These are phyloP conservation scores for Eucalyptus melliodora DNA, from an alignment of 345 rosid genomes.

Conservation along the genomic window DNA sequence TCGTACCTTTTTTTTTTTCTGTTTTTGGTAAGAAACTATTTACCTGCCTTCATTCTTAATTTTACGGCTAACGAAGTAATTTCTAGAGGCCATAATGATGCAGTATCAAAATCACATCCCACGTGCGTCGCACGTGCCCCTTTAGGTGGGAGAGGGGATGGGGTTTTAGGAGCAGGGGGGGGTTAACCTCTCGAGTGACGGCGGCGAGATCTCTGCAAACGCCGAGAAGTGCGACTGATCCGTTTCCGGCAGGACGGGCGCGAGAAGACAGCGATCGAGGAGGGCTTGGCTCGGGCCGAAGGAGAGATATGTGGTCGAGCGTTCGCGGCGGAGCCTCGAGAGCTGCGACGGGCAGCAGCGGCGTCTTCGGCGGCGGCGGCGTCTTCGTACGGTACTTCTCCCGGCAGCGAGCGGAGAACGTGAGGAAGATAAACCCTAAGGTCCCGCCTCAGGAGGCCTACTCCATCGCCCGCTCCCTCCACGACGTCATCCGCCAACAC, in stretches of 20 bases:
- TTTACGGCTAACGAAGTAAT: not conserved
- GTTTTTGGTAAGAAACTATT: too few species aligned
- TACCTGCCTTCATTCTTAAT: not conserved
- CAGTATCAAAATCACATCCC: rapidly evolving
- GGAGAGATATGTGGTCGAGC: conserved; percentile 3
- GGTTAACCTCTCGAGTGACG: not conserved
- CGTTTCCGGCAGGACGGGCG: not conserved
- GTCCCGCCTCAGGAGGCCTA: conserved; percentile 78
- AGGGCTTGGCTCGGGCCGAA: not conserved
- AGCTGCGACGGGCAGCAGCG: too few species aligned
- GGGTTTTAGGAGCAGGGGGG: not conserved
- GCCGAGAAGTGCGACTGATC: not conserved
- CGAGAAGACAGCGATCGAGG: not conserved
- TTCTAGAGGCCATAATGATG: rapidly evolving
- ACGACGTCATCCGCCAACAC: conserved; percentile 42
- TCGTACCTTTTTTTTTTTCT: not conserved
- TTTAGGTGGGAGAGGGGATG: rapidly evolving
- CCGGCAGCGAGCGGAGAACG: conserved; percentile 57
- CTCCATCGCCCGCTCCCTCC: conserved; percentile 55
- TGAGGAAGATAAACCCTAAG: conserved; percentile 86
- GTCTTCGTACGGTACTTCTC: conserved; percentile 53
- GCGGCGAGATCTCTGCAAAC: not conserved
- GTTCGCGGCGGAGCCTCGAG: not conserved
- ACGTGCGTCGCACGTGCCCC: not conserved
- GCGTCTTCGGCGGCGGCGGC: not conserved